Evolutionary conservation across 306 rosid species (phyloP).

Genomic region (Corylus avellana): DNA sequence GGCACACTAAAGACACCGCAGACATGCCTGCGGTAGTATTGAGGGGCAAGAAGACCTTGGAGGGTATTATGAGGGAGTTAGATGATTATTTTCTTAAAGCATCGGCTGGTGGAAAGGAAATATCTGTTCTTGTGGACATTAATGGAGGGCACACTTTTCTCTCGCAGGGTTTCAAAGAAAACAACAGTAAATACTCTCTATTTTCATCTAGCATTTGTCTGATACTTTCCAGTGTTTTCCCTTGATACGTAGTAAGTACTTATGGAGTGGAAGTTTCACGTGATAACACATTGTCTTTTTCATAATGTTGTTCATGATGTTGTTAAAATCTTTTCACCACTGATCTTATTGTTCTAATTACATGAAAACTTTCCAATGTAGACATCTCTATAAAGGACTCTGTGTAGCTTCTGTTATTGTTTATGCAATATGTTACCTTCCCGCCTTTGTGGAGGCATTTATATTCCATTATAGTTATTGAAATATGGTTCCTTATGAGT

Average conservation of each 20-base stretch:
- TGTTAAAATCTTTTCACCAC: not conserved
- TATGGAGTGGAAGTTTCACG: not conserved
- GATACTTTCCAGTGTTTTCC: not conserved
- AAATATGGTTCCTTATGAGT: not conserved
- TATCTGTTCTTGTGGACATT: constrained; percentile 78
- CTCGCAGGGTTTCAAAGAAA: constrained; percentile 44
- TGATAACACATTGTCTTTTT: not conserved
- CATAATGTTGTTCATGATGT: not conserved
- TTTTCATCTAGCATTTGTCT: constrained; percentile 12
- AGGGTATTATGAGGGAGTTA: constrained; percentile 60
- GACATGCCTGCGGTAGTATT: constrained; percentile 36
- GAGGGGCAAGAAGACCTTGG: constrained; percentile 67
- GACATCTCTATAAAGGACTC: not conserved
- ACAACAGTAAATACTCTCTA: constrained; percentile 47
- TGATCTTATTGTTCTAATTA: not conserved
- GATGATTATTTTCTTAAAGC: constrained; percentile 88
- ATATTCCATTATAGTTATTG: constrained; percentile 1
- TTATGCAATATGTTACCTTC: constrained; percentile 4
- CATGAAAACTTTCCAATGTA: not conserved
- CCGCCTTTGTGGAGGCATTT: not conserved
- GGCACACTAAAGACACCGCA: constrained; percentile 38
- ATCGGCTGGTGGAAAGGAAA: constrained; percentile 69
- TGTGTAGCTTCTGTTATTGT: constrained; percentile 6
- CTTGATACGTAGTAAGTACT: not conserved
- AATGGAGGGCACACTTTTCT: constrained; percentile 50